phyloP scores from a whole-genome alignment of 805 yeast genomes.

The Starmerella roubikii region DNA sequence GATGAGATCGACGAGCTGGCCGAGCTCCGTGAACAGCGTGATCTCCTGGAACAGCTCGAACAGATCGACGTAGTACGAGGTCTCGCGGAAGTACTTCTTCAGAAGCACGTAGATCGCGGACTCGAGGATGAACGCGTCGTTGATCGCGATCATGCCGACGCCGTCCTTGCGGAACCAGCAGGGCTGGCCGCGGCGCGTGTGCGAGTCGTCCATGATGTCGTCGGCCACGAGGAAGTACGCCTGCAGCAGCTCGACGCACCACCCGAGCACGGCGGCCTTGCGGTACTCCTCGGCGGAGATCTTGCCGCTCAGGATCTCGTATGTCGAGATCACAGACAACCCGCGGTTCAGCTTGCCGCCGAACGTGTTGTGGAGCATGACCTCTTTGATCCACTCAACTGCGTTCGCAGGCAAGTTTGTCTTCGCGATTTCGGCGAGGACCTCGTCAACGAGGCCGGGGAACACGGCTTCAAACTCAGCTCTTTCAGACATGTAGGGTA shows the following conservation, averaged over 20 bases:
- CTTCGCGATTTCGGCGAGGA: conserved; percentile 42
- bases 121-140: conserved; percentile 93
- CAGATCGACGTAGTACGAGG: conserved; percentile 73
- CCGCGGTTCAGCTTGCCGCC: conserved; percentile 98
- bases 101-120: conserved; percentile 81
- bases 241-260: conserved; percentile 89
- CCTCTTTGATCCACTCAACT: conserved; percentile 62
- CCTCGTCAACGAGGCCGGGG: conserved; percentile 65
- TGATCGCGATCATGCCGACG: conserved; percentile 89
- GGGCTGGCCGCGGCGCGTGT: conserved; percentile 96
- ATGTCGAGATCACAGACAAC: conserved; percentile 85
- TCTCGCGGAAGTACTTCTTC: conserved; percentile 76
- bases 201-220: conserved; percentile 94
- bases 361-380: conserved; percentile 72
- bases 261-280: conserved; percentile 78
- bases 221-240: conserved; percentile 96
- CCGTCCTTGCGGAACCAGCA: conserved; percentile 80
- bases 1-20: conserved; percentile 86
- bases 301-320: conserved; percentile 59
- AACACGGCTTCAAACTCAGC: conserved; percentile 38
- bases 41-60: conserved; percentile 93
- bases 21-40: conserved; percentile 94
- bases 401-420: conserved; percentile 84
- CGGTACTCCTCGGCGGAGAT: conserved; percentile 58
- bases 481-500: conserved; percentile 7